phyloP scores from a whole-genome alignment of 2,329 filamentous ascomycete genomes.

The Coniochaeta hoffmannii region DNA sequence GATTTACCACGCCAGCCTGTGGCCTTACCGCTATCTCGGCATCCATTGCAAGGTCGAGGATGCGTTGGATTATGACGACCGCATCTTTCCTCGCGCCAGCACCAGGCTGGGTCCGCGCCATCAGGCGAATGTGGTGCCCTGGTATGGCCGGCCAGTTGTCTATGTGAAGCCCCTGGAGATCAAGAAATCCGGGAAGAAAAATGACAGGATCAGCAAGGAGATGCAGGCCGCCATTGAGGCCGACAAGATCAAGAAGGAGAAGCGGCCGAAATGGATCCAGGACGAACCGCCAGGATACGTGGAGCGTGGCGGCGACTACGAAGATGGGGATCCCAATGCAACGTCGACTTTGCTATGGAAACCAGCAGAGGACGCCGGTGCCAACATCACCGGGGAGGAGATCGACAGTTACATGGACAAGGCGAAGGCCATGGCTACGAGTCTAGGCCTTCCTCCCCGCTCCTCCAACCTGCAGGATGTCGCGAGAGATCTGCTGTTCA shows the following conservation, averaged over 20 bases:
- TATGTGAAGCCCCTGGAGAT: constrained; percentile 83
- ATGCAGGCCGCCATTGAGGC: constrained; percentile 71
- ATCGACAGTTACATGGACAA: constrained; percentile 71
- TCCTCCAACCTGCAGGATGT: constrained; percentile 87
- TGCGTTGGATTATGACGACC: constrained; percentile 91
- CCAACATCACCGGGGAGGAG: constrained; percentile 41
- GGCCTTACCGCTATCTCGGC: constrained; percentile 93
- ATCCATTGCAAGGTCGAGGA: constrained; percentile 95
- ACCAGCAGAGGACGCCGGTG: constrained; percentile 52
- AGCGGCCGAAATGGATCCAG: constrained; percentile 86
- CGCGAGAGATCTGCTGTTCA: constrained; percentile 66
- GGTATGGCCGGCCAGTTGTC: constrained; percentile 82
- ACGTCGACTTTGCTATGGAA: constrained; percentile 75
- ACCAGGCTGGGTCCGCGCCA: constrained; percentile 87
- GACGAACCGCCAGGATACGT: constrained; percentile 86
- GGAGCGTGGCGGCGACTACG: constrained; percentile 70
- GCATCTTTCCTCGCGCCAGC: constrained; percentile 92
- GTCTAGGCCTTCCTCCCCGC: constrained; percentile 62
- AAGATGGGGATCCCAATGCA: constrained; percentile 62
- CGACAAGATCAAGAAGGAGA: constrained; percentile 71
- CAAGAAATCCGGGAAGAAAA: constrained; percentile 76
- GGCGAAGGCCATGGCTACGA: constrained; percentile 56
- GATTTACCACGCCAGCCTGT: constrained; percentile 85
- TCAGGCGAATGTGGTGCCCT: constrained; percentile 77
- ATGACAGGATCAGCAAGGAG: constrained; percentile 72